Evolutionary conservation across 148 eudicot species (phyloP).

Genomic region (Heliosperma pusillum): DNA sequence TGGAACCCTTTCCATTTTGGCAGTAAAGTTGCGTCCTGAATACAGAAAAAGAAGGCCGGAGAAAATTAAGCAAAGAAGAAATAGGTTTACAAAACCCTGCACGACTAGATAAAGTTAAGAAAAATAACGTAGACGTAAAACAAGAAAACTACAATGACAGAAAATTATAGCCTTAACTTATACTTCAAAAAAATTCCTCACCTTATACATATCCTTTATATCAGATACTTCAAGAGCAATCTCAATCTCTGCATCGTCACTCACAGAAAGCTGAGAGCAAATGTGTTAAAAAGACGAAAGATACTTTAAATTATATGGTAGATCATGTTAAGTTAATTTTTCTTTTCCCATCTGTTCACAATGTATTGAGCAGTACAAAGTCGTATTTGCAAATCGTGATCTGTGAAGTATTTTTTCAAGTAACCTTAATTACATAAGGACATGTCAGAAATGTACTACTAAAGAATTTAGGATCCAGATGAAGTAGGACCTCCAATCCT

Average conservation of each 20-base stretch:
- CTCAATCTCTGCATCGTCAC: conserved; percentile 35
- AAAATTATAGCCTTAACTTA: background rate
- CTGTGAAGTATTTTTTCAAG: background rate
- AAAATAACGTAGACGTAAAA: background rate
- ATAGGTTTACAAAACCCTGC: background rate
- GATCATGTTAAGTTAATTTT: no score
- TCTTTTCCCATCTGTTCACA: no score
- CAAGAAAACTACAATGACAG: background rate
- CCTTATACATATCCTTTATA: conserved; percentile 62
- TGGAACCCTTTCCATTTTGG: conserved; percentile 89
- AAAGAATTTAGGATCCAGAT: background rate
- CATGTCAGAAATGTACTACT: background rate
- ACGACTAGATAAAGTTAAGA: background rate
- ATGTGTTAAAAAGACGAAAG: background rate
- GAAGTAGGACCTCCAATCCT: background rate
- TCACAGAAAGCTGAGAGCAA: conserved; percentile 23
- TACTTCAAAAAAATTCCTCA: conserved; percentile 17
- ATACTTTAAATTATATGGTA: background rate
- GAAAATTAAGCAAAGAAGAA: background rate
- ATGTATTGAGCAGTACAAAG: no score
- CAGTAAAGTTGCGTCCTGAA: conserved; percentile 57
- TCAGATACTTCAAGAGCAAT: conserved; percentile 47
- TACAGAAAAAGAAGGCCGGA: conserved; percentile 6
- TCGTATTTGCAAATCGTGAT: no score
- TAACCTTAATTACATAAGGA: background rate